Evolutionary conservation across 768 basidiomycete genomes (phyloP).

Genomic region (Gloeostereum incarnatum): DNA sequence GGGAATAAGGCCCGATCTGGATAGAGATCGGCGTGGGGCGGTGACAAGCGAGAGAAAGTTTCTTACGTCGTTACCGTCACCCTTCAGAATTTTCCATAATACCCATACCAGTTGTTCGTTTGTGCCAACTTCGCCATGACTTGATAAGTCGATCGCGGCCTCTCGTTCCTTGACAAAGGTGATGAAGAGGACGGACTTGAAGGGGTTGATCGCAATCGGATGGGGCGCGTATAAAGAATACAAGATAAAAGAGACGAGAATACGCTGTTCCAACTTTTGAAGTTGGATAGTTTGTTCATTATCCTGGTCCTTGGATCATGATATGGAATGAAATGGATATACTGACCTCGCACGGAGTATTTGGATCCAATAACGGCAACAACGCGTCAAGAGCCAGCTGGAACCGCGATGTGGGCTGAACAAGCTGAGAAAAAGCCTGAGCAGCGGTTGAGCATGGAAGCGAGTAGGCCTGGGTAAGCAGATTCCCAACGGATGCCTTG

Average conservation of each 20-base stretch:
- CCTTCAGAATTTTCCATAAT: constrained; percentile 78
- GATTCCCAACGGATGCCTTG: constrained; percentile 57
- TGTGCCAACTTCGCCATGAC: constrained; percentile 36
- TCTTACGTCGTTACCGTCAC: constrained; percentile 74
- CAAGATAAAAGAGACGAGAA: constrained; percentile 71
- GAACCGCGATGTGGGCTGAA: constrained; percentile 69
- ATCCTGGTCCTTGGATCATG: too few species aligned
- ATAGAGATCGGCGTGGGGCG: background rate
- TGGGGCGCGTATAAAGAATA: constrained; percentile 76
- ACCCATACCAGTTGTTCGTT: constrained; percentile 83
- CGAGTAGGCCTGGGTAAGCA: constrained; percentile 56
- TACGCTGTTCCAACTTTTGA: constrained; percentile 56
- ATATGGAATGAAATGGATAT: background rate
- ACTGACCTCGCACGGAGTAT: constrained; percentile 44
- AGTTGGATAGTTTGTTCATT: constrained; percentile 1
- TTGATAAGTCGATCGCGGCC: constrained; percentile 43
- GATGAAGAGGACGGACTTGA: constrained; percentile 62
- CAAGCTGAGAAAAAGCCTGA: constrained; percentile 65
- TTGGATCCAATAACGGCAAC: constrained; percentile 58
- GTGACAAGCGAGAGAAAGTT: constrained; percentile 1
- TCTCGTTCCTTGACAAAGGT: constrained; percentile 64
- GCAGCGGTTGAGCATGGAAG: constrained; percentile 73
- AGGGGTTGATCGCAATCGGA: constrained; percentile 74
- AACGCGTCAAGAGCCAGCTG: constrained; percentile 79
- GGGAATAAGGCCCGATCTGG: constrained; percentile 81